Percentiles rank a stretch among this genome's conserved stretches.
Conservation (phyloP, 495 filamentous ascomycete genomes). For the Terfezia claveryi region DNA sequence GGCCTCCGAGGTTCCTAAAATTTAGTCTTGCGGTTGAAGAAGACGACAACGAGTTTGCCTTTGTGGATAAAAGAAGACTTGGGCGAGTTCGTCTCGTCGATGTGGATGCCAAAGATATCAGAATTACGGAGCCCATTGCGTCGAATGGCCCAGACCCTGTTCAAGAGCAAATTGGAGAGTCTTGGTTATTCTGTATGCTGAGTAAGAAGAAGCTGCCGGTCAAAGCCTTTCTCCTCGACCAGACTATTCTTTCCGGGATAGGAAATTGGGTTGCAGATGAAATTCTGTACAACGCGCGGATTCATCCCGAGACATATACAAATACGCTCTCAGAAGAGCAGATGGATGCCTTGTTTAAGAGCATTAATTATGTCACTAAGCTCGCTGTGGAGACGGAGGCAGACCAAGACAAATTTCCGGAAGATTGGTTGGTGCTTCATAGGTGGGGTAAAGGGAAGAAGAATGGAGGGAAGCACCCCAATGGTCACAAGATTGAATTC, state of each 20-base stretch:
- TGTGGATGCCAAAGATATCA: slow-evolving; percentile 41
- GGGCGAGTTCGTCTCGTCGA: slow-evolving; percentile 61
- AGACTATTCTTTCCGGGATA: slow-evolving; percentile 74
- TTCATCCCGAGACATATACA: slow-evolving; percentile 83
- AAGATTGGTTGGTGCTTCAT: slow-evolving; percentile 79
- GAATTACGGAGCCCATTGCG: slow-evolving; percentile 54
- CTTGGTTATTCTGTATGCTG: slow-evolving; percentile 49
- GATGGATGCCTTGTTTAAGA: slow-evolving; percentile 45
- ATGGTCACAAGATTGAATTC: slow-evolving; percentile 60
- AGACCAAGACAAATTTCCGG: slow-evolving; percentile 77
- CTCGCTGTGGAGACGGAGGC: slow-evolving; percentile 57
- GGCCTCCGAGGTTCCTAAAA: slow-evolving; percentile 85
- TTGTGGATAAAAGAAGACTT: slow-evolving; percentile 61
- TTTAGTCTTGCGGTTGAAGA: slow-evolving; percentile 48
- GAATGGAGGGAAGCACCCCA: slow-evolving; percentile 40
- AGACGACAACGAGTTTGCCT: slow-evolving; percentile 46
- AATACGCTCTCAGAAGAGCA: slow-evolving; percentile 56
- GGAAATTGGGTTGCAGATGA: slow-evolving; percentile 98
- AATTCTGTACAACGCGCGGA: slow-evolving; percentile 60
- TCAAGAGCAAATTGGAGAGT: slow-evolving; percentile 44
- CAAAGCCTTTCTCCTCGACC: slow-evolving; percentile 70
- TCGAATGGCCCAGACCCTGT: slow-evolving; percentile 90
- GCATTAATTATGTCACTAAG: slow-evolving; percentile 56
- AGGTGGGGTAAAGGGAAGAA: slow-evolving; percentile 80
- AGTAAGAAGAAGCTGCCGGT: slow-evolving; percentile 55